A percentile compares a stretch with the other conserved stretches of the same genome.
phyloP scores from a whole-genome alignment of 805 yeast species.

The Sugiyamaella marilandica region DNA sequence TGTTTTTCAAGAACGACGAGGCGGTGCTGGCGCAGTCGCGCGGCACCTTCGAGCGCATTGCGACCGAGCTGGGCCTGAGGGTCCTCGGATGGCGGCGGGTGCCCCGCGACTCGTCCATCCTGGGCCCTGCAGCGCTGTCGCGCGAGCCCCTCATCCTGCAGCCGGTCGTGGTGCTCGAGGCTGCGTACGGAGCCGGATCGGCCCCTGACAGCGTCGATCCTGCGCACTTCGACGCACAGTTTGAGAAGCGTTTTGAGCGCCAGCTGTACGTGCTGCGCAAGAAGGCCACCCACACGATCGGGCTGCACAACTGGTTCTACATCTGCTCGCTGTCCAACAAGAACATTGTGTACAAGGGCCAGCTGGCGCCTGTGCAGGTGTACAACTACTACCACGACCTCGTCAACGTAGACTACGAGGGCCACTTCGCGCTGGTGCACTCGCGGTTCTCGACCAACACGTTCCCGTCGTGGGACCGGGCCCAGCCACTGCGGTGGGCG shows the following conservation, averaged over 20 bases:
- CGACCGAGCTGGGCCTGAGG: constrained; percentile 65
- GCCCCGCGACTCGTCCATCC: constrained; percentile 88
- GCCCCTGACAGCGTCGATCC: constrained; percentile 32
- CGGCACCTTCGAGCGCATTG: constrained; percentile 75
- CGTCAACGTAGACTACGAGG: constrained; percentile 85
- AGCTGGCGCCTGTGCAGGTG: constrained; percentile 93
- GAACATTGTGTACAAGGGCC: constrained; percentile 95
- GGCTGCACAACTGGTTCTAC: constrained; percentile 95
- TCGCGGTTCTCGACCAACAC: constrained; percentile 97
- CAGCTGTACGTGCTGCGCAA: constrained; percentile 82
- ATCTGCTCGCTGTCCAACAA: constrained; percentile 86
- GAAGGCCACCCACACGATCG: constrained; percentile 85
- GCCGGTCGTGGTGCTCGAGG: constrained; percentile 78
- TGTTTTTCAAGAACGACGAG: constrained; percentile 83
- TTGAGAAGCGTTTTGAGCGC: constrained; percentile 69
- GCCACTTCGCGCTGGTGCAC: constrained; percentile 94
- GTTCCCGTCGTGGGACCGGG: constrained; percentile 99
- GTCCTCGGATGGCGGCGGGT: constrained; percentile 94
- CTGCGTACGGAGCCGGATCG: constrained; percentile 40
- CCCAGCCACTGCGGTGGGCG: constrained; percentile 94
- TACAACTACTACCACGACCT: constrained; percentile 92
- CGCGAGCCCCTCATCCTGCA: constrained; percentile 89
- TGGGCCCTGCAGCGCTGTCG: constrained; percentile 91
- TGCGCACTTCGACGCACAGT: constrained; percentile 51
- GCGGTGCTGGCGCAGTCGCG: constrained; percentile 65